A percentile compares a stretch with the other conserved stretches of the same genome.
phyloP scores from a whole-genome alignment of 306 rosid species.

The Comarum palustre region DNA sequence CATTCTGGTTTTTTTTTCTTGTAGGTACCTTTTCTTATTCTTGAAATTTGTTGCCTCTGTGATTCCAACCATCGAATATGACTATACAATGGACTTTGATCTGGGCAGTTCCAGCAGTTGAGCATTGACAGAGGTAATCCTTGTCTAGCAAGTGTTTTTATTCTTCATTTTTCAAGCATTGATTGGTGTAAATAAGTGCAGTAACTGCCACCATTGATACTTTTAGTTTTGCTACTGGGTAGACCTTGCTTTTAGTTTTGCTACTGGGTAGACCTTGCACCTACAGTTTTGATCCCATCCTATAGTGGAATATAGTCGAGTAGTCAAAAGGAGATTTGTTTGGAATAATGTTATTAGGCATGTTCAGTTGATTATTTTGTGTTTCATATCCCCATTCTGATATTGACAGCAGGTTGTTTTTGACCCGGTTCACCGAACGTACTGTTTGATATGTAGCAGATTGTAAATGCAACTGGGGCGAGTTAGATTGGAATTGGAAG shows the following conservation, averaged over 20 bases:
- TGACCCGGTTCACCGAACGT: neutral
- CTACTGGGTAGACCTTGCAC: neutral
- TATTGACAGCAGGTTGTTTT: neutral
- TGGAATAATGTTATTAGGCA: neutral
- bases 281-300: neutral
- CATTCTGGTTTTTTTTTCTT: neutral
- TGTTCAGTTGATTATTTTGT: neutral
- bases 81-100: slow-evolving; percentile 96
- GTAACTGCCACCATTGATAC: neutral
- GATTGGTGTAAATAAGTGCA: neutral
- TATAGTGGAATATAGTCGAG: neutral
- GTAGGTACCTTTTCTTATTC: slow-evolving; percentile 91
- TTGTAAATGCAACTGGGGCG: slow-evolving; percentile 7
- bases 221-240: neutral
- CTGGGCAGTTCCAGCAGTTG: slow-evolving; percentile 84
- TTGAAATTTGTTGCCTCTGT: slow-evolving; percentile 95
- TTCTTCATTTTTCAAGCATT: slow-evolving; percentile 1
- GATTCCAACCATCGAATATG: slow-evolving; percentile 93
- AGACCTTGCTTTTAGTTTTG: neutral
- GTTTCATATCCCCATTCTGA: neutral
- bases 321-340: neutral
- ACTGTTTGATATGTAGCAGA: neutral
- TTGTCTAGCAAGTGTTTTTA: neutral
- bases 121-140: slow-evolving; percentile 35
- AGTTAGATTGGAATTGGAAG: neutral